Evolutionary conservation across 257 asterid genomes (phyloP).

Genomic region (Nicotiana obtusifolia): DNA sequence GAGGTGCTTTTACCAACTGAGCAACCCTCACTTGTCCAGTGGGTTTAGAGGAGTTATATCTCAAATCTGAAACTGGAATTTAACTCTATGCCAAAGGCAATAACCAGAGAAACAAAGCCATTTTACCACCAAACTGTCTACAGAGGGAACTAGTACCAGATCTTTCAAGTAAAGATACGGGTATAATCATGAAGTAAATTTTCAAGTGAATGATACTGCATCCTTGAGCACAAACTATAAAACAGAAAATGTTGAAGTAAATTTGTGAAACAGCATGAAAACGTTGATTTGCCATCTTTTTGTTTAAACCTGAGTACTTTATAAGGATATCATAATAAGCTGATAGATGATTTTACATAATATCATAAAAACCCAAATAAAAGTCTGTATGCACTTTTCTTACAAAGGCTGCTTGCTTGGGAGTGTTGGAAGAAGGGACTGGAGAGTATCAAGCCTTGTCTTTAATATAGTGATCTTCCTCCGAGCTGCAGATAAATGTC

Average conservation of each 20-base stretch:
- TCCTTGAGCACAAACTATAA: background rate
- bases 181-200: background rate
- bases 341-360: background rate
- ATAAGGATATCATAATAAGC: background rate
- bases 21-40: too few relatives aligned
- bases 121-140: background rate
- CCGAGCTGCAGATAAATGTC: slow-evolving; percentile 20
- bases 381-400: slow-evolving; percentile 5
- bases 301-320: background rate
- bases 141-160: background rate
- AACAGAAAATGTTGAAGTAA: background rate
- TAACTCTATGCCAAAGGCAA: background rate
- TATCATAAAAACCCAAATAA: background rate
- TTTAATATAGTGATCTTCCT: slow-evolving; percentile 20
- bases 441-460: slow-evolving; percentile 21
- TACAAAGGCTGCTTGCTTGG: slow-evolving; percentile 19
- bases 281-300: background rate
- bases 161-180: background rate
- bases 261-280: background rate
- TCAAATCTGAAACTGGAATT: background rate
- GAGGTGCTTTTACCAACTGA: too few relatives aligned
- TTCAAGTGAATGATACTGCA: background rate
- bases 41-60: background rate
- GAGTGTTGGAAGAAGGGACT: slow-evolving; percentile 18
- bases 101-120: background rate